Evolutionary conservation across 2,329 filamentous ascomycete genomes (phyloP).

Genomic region (Fusarium sp.): DNA sequence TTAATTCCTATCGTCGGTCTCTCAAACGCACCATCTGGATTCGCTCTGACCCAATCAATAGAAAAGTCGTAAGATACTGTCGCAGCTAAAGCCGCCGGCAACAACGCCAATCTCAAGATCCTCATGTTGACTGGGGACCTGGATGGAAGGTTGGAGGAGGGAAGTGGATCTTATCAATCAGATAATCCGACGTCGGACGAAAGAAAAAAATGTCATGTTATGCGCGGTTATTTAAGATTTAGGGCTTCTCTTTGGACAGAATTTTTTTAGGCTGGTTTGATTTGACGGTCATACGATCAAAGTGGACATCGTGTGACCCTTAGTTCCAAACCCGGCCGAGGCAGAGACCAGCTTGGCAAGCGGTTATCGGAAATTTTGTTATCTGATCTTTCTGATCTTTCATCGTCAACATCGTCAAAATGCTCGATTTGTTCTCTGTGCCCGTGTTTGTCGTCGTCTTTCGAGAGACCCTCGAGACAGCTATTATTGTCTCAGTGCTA

Average conservation of each 20-base stretch:
- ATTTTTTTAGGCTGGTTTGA: constrained; percentile 27
- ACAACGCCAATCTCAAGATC: constrained; percentile 1
- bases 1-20: constrained; percentile 83
- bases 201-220: background rate
- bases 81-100: constrained; percentile 47
- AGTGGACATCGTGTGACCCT: constrained; percentile 39
- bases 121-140: constrained; percentile 19
- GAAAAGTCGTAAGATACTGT: constrained; percentile 73
- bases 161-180: constrained; percentile 34
- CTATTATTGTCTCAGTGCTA: constrained; percentile 86
- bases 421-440: constrained; percentile 78
- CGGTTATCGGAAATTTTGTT: constrained; percentile 28
- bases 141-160: background rate
- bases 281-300: constrained; percentile 20
- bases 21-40: constrained; percentile 75
- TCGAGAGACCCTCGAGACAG: constrained; percentile 84
- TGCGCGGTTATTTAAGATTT: constrained; percentile 8
- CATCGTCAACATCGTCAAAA: constrained; percentile 47
- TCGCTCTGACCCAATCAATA: constrained; percentile 76
- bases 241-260: constrained; percentile 9
- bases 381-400: constrained; percentile 30
- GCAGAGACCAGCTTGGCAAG: constrained; percentile 29
- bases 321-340: constrained; percentile 30
- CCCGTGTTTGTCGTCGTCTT: constrained; percentile 93
- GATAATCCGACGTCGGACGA: constrained; percentile 30